These are phyloP conservation scores for Phytopythium cucurbitacearum DNA, from an alignment of 352 stramenopile species.

Conservation along the genomic window DNA sequence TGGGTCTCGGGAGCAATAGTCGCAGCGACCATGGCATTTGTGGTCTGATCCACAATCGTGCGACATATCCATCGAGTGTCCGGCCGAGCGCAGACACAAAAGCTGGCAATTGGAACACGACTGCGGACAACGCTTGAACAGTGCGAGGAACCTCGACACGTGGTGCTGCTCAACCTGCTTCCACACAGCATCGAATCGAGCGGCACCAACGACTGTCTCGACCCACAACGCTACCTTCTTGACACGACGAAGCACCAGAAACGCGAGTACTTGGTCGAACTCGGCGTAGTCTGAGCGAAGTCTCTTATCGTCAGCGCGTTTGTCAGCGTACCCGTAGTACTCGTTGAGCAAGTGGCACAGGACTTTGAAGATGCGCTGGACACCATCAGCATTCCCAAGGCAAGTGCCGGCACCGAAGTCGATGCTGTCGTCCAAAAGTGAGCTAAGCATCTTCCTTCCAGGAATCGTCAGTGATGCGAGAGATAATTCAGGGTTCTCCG, in stretches of 20 bases:
- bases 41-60: constrained; percentile 45
- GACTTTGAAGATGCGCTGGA: constrained; percentile 1
- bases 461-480: too few species aligned
- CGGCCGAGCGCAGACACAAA: constrained; percentile 27
- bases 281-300: constrained; percentile 12
- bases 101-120: constrained; percentile 29
- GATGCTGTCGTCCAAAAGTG: constrained; percentile 11
- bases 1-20: constrained; percentile 22
- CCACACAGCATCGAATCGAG: constrained; percentile 32
- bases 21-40: constrained; percentile 24
- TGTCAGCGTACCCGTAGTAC: constrained; percentile 15
- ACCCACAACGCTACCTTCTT: constrained; percentile 24
- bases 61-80: constrained; percentile 18
- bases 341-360: constrained; percentile 17
- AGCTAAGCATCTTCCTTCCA: too few species aligned
- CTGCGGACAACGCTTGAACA: constrained; percentile 29
- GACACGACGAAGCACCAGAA: constrained; percentile 33
- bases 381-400: constrained; percentile 1
- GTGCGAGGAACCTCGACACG: constrained; percentile 16
- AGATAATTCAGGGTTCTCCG: too few species aligned
- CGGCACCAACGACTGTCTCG: constrained; percentile 20
- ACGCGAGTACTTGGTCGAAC: constrained; percentile 32
- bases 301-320: constrained; percentile 20
- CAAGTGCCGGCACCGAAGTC: constrained; percentile 20
- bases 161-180: constrained; percentile 17